Conservation (phyloP, 768 basidiomycete genomes). For the Sporobolomyces phaffii region DNA sequence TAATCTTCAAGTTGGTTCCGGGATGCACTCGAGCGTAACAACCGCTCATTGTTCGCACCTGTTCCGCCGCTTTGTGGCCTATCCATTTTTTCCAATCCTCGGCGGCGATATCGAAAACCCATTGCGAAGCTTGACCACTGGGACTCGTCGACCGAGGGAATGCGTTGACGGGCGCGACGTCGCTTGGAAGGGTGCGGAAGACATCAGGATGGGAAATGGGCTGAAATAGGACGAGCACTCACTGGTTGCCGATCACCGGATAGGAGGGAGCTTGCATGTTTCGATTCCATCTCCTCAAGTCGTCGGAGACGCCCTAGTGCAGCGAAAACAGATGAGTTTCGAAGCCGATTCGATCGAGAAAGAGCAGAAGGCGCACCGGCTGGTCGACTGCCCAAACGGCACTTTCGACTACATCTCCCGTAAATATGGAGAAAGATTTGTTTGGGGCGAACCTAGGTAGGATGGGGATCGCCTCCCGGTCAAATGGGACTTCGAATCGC, state of each 20-base stretch:
- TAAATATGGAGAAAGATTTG: constrained; percentile 55
- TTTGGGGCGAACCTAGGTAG: constrained; percentile 21
- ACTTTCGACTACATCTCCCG: constrained; percentile 58
- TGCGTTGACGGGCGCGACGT: constrained; percentile 56
- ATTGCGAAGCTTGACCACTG: constrained; percentile 48
- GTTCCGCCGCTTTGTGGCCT: constrained; percentile 48
- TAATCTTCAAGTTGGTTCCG: constrained; percentile 54
- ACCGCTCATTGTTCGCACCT: constrained; percentile 54
- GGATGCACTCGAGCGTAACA: constrained; percentile 54
- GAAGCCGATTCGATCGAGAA: not conserved
- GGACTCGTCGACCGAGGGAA: constrained; percentile 55
- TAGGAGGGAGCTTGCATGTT: constrained; percentile 25
- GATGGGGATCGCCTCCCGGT: not conserved
- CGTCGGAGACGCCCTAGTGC: constrained; percentile 7
- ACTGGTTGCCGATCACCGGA: constrained; percentile 44
- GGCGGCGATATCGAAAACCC: constrained; percentile 50
- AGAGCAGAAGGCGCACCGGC: not conserved
- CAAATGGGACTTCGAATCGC: not conserved
- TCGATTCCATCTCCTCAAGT: constrained; percentile 19
- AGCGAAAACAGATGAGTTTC: not conserved
- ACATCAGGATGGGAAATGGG: not conserved
- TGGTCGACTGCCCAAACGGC: constrained; percentile 32
- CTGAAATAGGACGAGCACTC: constrained; percentile 37
- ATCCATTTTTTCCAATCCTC: constrained; percentile 51
- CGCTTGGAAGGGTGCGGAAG: constrained; percentile 47